Percentiles rank a stretch among this genome's conserved stretches.
Evolutionary conservation across 768 basidiomycete species (phyloP).

Genomic region (Royoungia palumana): DNA sequence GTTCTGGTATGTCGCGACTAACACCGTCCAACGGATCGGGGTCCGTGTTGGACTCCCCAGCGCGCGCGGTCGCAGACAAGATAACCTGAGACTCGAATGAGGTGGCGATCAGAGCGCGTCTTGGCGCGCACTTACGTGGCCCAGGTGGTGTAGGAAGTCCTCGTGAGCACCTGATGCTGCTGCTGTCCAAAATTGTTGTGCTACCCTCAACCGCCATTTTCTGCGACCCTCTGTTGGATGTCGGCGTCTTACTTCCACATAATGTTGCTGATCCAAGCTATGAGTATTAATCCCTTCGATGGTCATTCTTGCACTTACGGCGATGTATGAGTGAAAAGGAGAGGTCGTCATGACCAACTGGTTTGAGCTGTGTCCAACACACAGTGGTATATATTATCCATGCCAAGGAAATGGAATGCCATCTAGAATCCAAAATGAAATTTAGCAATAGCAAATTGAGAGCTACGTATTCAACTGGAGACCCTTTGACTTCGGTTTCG

Average conservation of each 20-base stretch:
- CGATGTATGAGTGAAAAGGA: slow-evolving; percentile 15
- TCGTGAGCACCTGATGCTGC: slow-evolving; percentile 16
- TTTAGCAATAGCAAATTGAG: too few species aligned
- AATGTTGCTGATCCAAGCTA: slow-evolving; percentile 34
- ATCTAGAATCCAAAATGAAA: too few species aligned
- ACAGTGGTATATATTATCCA: too few species aligned
- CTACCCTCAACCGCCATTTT: slow-evolving; percentile 50
- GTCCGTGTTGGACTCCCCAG: slow-evolving; percentile 36
- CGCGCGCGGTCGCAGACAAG: slow-evolving; percentile 12
- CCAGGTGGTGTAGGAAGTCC: slow-evolving; percentile 9
- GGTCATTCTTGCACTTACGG: slow-evolving; percentile 13
- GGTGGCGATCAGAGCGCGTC: neutral
- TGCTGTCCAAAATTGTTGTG: slow-evolving; percentile 47
- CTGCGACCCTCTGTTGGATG: slow-evolving; percentile 56
- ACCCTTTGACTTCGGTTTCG: too few species aligned
- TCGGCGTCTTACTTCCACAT: slow-evolving; percentile 41
- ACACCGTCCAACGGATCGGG: slow-evolving; percentile 53
- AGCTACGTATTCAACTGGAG: too few species aligned
- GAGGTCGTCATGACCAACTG: slow-evolving; percentile 13
- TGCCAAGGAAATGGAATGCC: too few species aligned
- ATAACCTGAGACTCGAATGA: slow-evolving; percentile 13
- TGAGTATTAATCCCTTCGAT: slow-evolving; percentile 4
- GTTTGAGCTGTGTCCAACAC: too few species aligned
- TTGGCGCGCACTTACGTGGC: slow-evolving; percentile 4
- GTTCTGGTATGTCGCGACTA: slow-evolving; percentile 43